Percentiles rank a stretch among this genome's conserved stretches.
Conservation (phyloP, 768 basidiomycete genomes). For the Lentinula edodes region DNA sequence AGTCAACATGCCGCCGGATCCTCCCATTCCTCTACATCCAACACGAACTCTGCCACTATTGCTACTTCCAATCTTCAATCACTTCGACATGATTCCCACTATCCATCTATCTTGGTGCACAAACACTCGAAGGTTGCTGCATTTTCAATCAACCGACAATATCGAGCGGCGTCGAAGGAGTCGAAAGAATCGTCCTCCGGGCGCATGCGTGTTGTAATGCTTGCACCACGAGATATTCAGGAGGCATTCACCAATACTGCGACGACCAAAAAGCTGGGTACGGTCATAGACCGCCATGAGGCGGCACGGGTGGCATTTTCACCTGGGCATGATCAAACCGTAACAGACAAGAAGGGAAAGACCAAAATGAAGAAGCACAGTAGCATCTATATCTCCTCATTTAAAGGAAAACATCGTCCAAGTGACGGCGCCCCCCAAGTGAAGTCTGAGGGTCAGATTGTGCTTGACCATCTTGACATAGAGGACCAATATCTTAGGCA, state of each 20-base stretch:
- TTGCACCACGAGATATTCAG: conserved; percentile 1
- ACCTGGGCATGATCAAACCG: background rate
- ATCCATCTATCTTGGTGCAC: conserved; percentile 4
- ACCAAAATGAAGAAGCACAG: background rate
- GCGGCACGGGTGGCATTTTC: background rate
- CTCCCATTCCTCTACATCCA: background rate
- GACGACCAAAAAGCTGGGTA: background rate
- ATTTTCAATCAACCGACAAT: conserved; percentile 3
- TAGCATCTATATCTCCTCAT: background rate
- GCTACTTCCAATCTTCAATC: background rate
- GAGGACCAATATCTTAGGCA: background rate
- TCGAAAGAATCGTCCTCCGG: background rate
- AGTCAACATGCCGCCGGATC: background rate
- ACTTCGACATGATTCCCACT: background rate
- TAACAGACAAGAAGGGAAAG: background rate
- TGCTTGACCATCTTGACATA: background rate
- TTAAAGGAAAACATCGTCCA: background rate
- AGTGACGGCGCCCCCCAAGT: background rate
- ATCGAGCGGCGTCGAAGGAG: background rate
- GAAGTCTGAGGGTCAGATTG: background rate
- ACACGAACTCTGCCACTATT: too few relatives aligned
- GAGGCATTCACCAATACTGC: conserved; percentile 2
- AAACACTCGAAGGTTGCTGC: conserved; percentile 4
- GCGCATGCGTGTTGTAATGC: conserved; percentile 1
- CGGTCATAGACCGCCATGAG: conserved; percentile 2